Percentiles rank a stretch among this genome's conserved stretches.
Conservation (phyloP, 225 moss, liverwort and hornwort genomes). For the Takakia lepidozioides region DNA sequence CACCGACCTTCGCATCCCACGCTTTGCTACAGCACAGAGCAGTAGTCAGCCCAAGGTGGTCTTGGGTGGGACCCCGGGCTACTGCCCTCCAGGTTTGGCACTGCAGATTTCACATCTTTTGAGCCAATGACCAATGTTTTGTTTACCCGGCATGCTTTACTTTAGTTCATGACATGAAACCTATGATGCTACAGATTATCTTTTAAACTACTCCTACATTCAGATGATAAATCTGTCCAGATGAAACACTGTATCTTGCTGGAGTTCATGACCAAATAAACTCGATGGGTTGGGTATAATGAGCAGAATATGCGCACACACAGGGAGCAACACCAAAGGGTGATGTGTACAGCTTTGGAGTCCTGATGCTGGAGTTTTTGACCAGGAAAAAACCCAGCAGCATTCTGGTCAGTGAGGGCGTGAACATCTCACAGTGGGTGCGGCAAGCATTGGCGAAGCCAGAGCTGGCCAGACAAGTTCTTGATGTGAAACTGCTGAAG, state of each 20-base stretch:
- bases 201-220: no score
- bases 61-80: no score
- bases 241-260: no score
- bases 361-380: neutral
- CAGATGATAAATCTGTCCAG: no score
- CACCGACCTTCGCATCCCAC: neutral
- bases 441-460: neutral
- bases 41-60: no score
- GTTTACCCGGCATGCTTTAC: no score
- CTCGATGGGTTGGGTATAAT: no score
- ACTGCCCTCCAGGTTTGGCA: no score
- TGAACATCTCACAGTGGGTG: neutral
- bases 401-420: neutral
- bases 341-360: constrained; percentile 2
- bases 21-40: neutral
- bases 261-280: no score
- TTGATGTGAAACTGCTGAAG: neutral
- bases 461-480: neutral
- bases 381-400: neutral
- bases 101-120: neutral
- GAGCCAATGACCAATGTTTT: no score
- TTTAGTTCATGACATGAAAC: no score
- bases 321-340: neutral
- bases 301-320: neutral
- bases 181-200: no score